phyloP scores from a whole-genome alignment of 2,329 filamentous ascomycete genomes.

The Trichoderma aggressivum region DNA sequence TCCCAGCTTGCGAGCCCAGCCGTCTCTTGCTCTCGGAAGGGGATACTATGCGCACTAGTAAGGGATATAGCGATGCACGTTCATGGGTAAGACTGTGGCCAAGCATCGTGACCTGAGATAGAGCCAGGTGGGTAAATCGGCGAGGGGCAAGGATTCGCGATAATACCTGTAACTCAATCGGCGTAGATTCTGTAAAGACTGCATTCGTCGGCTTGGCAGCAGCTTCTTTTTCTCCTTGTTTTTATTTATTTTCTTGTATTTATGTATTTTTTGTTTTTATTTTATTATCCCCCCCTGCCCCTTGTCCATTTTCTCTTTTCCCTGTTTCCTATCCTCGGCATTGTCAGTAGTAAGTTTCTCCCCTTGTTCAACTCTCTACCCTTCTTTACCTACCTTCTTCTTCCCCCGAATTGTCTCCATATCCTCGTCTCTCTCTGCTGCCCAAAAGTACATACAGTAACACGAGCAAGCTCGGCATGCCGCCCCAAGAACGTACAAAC shows the following conservation, averaged over 20 bases:
- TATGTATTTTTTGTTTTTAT: not conserved
- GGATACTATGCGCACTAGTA: not conserved
- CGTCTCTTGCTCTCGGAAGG: not conserved
- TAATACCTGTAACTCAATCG: not conserved
- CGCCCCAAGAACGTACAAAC: not conserved
- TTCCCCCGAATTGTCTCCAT: not conserved
- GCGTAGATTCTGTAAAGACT: not conserved
- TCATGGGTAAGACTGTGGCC: not conserved
- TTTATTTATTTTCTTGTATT: not conserved
- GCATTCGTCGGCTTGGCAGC: not conserved
- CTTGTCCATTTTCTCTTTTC: not conserved
- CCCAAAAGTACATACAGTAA: not conserved
- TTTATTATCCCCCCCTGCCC: not conserved
- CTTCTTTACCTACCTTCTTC: not conserved
- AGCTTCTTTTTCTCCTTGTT: not conserved
- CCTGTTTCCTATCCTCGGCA: not conserved
- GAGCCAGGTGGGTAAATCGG: slow-evolving; percentile 9
- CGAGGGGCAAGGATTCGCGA: not conserved
- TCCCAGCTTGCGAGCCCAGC: not conserved
- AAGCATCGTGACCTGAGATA: not conserved
- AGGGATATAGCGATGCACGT: not conserved
- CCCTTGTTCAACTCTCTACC: not conserved
- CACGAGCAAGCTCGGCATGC: not conserved
- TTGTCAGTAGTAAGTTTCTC: not conserved
- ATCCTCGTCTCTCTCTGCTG: not conserved